phyloP scores from a whole-genome alignment of 2,329 filamentous ascomycete species.

The Cladosporium sp. region DNA sequence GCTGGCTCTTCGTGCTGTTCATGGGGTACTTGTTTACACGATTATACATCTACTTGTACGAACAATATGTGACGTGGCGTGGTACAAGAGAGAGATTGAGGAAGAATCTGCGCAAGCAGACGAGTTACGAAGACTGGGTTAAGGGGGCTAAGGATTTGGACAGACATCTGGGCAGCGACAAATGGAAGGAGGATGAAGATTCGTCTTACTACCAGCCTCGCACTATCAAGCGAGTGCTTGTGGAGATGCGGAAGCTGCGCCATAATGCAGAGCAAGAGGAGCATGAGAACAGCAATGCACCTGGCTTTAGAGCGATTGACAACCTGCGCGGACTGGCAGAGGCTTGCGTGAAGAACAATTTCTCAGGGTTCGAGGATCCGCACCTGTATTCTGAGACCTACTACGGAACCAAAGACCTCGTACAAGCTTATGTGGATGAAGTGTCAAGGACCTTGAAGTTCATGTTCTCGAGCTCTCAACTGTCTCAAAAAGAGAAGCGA shows the following conservation, averaged over 20 bases:
- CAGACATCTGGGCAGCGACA: constrained; percentile 71
- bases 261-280: constrained; percentile 54
- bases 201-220: constrained; percentile 82
- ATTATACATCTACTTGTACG: constrained; percentile 87
- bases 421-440: constrained; percentile 88
- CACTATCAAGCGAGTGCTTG: constrained; percentile 72
- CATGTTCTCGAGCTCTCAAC: constrained; percentile 62
- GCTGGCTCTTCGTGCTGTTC: constrained; percentile 74
- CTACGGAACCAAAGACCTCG: constrained; percentile 91
- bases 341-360: constrained; percentile 96
- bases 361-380: constrained; percentile 90
- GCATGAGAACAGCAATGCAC: constrained; percentile 34
- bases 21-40: constrained; percentile 75
- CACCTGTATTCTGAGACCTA: constrained; percentile 97
- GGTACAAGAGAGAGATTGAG: constrained; percentile 71
- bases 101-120: constrained; percentile 65
- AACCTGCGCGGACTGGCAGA: constrained; percentile 76
- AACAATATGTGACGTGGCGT: constrained; percentile 86
- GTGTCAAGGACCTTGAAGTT: constrained; percentile 66
- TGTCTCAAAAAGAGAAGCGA: constrained; percentile 71
- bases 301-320: constrained; percentile 51
- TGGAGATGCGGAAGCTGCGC: constrained; percentile 66
- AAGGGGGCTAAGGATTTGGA: constrained; percentile 75
- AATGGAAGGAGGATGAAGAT: constrained; percentile 71
- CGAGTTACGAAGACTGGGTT: constrained; percentile 80